These are phyloP conservation scores for Funneliformis caledonium DNA, from an alignment of 371 early-diverging fungal species.

Conservation along the genomic window DNA sequence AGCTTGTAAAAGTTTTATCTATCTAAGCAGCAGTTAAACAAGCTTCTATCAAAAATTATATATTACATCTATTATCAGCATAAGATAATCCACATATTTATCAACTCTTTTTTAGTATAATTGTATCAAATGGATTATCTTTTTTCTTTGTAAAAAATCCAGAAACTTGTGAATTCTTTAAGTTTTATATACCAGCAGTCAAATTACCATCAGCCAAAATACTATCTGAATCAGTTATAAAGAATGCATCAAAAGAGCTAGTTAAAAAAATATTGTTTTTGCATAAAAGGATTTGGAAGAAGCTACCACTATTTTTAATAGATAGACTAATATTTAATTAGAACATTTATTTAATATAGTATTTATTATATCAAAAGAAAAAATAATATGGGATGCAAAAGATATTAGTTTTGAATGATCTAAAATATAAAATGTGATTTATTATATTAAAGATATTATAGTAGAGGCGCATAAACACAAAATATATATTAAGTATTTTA, in stretches of 20 bases:
- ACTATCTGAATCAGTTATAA: not conserved
- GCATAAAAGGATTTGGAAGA: not conserved
- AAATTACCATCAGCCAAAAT: not conserved
- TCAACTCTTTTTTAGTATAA: not conserved
- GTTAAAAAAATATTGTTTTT: not conserved
- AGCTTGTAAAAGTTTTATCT: too few relatives aligned
- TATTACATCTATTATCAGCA: not conserved
- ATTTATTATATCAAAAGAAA: not conserved
- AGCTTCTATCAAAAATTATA: too few relatives aligned
- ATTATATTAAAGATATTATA: not conserved
- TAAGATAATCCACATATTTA: not conserved
- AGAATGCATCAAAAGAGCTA: not conserved
- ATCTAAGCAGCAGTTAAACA: too few relatives aligned
- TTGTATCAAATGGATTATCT: not conserved
- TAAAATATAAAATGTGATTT: not conserved
- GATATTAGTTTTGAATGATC: not conserved
- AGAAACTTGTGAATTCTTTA: not conserved
- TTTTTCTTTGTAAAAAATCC: not conserved
- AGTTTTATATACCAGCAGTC: not conserved
- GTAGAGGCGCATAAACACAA: not conserved
- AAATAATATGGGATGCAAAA: not conserved
- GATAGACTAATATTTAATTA: not conserved
- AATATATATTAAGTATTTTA: not conserved
- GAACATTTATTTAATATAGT: not conserved
- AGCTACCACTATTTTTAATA: not conserved